These are phyloP conservation scores for Rhodotorula graminis DNA, from an alignment of 768 basidiomycete species.

Conservation along the genomic window DNA sequence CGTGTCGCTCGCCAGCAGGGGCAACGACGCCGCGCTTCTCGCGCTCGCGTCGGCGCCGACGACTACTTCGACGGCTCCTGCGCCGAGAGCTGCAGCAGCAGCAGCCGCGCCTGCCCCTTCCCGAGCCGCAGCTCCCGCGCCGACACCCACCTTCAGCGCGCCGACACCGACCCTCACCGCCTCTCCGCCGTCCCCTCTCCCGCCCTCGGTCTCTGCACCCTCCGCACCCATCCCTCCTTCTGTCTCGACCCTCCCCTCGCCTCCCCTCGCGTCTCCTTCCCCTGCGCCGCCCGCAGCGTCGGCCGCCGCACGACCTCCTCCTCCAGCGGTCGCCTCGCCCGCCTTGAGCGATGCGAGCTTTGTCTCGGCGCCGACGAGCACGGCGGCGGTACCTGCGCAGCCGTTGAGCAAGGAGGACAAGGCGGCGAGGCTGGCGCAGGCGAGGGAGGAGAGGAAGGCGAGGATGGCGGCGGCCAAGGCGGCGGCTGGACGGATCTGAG, in stretches of 20 bases:
- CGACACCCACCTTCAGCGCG: background rate
- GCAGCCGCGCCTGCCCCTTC: background rate
- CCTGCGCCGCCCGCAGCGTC: slow-evolving; percentile 37
- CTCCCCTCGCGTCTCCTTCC: slow-evolving; percentile 38
- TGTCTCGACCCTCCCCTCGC: slow-evolving; percentile 9
- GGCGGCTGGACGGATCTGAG: background rate
- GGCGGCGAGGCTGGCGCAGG: slow-evolving; percentile 81
- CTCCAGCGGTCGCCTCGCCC: slow-evolving; percentile 1
- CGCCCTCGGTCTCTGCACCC: background rate
- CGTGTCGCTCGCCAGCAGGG: background rate
- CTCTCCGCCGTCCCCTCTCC: slow-evolving; percentile 8
- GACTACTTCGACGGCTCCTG: background rate
- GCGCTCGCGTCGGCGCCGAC: background rate
- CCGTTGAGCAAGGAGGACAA: slow-evolving; percentile 81
- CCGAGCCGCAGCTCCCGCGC: background rate
- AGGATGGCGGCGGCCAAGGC: slow-evolving; percentile 35
- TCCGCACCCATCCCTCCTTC: background rate
- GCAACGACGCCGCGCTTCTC: background rate
- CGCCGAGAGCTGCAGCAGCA: background rate
- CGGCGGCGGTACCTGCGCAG: slow-evolving; percentile 14
- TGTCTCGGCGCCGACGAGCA: background rate
- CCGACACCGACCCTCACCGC: background rate
- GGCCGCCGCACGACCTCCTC: background rate
- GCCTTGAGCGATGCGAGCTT: background rate
- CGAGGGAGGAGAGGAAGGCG: slow-evolving; percentile 79